Base-by-base conservation (phyloP, 1,284 basidiomycete genomes). In the Rhizoctonia solani region DNA sequence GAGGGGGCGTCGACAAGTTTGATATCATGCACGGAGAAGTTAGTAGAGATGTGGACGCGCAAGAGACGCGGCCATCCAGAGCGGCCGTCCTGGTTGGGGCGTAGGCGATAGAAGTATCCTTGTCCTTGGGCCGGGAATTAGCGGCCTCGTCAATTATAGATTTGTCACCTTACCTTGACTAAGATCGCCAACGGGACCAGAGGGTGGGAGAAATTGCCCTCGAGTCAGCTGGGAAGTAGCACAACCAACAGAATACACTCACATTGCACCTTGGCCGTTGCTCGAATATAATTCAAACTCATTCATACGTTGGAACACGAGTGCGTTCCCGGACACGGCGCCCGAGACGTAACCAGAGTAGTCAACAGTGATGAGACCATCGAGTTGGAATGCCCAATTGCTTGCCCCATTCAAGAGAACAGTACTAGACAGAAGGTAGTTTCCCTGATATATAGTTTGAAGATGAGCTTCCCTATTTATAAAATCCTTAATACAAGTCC, bases 251-350 rank as follows among this genome's bases (percentile, higher is more conserved):
- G 2, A 29, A 1, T 27, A 34, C 1, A 76, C 77, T 68, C 77
- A 76, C 56, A 79, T 76, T 5, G 74, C 76, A n/a, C 77, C 77
- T 0, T 75, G 74, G 49, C 76, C 76, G 67, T 74, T 79, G 53
- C 74, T 74, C 27, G 76, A 77, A 69, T 74, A 79, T 66, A 79
- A 73, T 69, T 79, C 77, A 59, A 79, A 77, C 71, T 79, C 76
- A 53, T 75, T 72, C 25, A 77, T 76, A 8, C 49, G 47, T n/a
- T 53, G 47, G 59, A 63, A 63, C 8, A 63, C 32, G 8, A 63
- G 11, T 16, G 34, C 59, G 32, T 63, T 63, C 8, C 59, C 59
- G 4, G 59, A 19, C 3, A 63, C 19, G 3, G 47, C 47, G 21
- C 59, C 59, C 21, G 59, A 63, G 23, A 63, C 59, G 23, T 63